phyloP scores from a whole-genome alignment of 1,139 yeast species.

The Saccharomycopsis hybrid region DNA sequence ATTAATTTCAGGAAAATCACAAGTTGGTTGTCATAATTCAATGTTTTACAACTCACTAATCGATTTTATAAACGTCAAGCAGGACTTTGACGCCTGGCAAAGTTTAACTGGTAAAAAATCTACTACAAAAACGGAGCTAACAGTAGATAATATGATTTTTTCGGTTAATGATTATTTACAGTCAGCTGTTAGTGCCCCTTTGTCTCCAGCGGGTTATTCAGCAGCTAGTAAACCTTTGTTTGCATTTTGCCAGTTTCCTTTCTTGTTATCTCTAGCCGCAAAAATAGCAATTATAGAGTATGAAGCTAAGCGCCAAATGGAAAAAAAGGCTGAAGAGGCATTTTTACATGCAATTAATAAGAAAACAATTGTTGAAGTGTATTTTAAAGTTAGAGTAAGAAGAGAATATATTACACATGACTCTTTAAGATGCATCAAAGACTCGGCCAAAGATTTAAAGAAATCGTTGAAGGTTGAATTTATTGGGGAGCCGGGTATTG shows the following conservation, averaged over 20 bases:
- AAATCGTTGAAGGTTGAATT: conserved; percentile 76
- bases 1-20: conserved; percentile 33
- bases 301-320: conserved; percentile 81
- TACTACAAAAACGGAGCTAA: conserved; percentile 12
- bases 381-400: conserved; percentile 61
- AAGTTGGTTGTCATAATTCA: conserved; percentile 26
- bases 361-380: conserved; percentile 55
- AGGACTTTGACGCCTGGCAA: conserved; percentile 86
- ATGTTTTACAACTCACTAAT: conserved; percentile 74
- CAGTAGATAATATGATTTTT: conserved; percentile 18
- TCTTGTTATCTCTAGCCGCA: conserved; percentile 71
- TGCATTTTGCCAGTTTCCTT: conserved; percentile 79
- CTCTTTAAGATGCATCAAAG: conserved; percentile 60
- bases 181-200: conserved; percentile 14
- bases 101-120: conserved; percentile 19
- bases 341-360: conserved; percentile 68
- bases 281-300: conserved; percentile 76
- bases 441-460: conserved; percentile 55
- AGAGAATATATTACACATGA: conserved; percentile 66
- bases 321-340: conserved; percentile 83
- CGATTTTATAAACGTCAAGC: conserved; percentile 67
- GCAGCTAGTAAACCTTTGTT: conserved; percentile 26
- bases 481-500: conserved; percentile 83
- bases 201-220: conserved; percentile 4
- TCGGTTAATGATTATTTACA: conserved; percentile 15